These are phyloP conservation scores for Rhynchosporium graminicola DNA, from an alignment of 2,329 filamentous ascomycete species.

Conservation along the genomic window DNA sequence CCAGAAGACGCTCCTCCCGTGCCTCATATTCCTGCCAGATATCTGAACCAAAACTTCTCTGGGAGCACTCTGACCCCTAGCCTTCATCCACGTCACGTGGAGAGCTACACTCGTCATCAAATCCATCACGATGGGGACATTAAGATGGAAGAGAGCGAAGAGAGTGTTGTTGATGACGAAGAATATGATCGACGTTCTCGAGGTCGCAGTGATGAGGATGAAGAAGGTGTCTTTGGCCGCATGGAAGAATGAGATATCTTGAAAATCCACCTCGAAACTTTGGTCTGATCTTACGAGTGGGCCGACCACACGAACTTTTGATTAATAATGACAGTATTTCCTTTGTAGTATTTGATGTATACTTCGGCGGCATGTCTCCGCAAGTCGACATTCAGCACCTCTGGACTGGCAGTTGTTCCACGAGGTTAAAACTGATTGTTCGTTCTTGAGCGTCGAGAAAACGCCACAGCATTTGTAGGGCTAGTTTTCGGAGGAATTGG, in stretches of 20 bases:
- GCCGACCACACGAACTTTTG: constrained; percentile 15
- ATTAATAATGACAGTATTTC: constrained; percentile 28
- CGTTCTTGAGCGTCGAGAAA: constrained; percentile 63
- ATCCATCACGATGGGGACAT: constrained; percentile 62
- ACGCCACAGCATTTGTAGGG: constrained; percentile 33
- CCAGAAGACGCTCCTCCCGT: constrained; percentile 80
- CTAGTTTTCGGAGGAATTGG: constrained; percentile 27
- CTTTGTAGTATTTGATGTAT: constrained; percentile 40
- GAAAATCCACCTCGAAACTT: neutral
- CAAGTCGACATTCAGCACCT: constrained; percentile 64
- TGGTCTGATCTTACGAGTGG: too few species aligned
- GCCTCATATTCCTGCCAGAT: constrained; percentile 80
- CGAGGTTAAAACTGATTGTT: constrained; percentile 71
- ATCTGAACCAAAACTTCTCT: constrained; percentile 63
- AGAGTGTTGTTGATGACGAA: constrained; percentile 65
- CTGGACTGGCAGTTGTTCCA: constrained; percentile 55
- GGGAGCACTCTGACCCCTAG: constrained; percentile 55
- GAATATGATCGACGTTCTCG: constrained; percentile 60
- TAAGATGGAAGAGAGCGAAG: constrained; percentile 67
- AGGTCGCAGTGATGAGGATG: constrained; percentile 79
- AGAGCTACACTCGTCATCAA: constrained; percentile 62
- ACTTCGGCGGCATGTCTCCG: constrained; percentile 60
- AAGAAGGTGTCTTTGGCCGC: constrained; percentile 91
- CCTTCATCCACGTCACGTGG: constrained; percentile 63
- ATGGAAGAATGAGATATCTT: constrained; percentile 78